A percentile compares a stretch with the other conserved stretches of the same genome.
phyloP scores from a whole-genome alignment of 768 basidiomycete genomes.

The Hebeloma cylindrosporum region DNA sequence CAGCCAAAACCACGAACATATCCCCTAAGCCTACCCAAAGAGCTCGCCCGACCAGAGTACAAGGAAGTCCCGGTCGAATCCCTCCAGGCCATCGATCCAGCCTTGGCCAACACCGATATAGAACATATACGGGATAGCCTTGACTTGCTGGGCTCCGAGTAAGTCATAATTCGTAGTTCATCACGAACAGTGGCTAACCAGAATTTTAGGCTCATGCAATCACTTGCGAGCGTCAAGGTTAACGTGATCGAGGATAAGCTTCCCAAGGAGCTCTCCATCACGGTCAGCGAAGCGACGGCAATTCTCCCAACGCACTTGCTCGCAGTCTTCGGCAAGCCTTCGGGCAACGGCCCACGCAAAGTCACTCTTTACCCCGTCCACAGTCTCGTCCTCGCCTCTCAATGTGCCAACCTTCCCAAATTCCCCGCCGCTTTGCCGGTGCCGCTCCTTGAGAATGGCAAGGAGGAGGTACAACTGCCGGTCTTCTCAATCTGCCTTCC shows the following conservation, averaged over 20 bases:
- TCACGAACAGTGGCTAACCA: not conserved
- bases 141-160: constrained; percentile 43
- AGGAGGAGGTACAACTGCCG: constrained; percentile 50
- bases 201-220: constrained; percentile 36
- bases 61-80: constrained; percentile 45
- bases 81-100: constrained; percentile 50
- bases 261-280: constrained; percentile 44
- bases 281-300: constrained; percentile 33
- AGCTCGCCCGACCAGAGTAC: constrained; percentile 52
- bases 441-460: constrained; percentile 23
- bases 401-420: constrained; percentile 64
- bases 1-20: constrained; percentile 26
- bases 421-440: constrained; percentile 41
- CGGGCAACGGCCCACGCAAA: constrained; percentile 25
- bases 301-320: constrained; percentile 53
- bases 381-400: constrained; percentile 64
- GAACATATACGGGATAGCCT: constrained; percentile 56
- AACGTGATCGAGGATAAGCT: constrained; percentile 32
- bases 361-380: constrained; percentile 66
- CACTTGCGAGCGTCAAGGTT: constrained; percentile 37
- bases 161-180: constrained; percentile 21
- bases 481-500: constrained; percentile 65
- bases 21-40: constrained; percentile 46
- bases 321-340: constrained; percentile 38
- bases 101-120: constrained; percentile 45